Evolutionary conservation across 441 rosid species (phyloP).

Genomic region (Monsonia emarginata): DNA sequence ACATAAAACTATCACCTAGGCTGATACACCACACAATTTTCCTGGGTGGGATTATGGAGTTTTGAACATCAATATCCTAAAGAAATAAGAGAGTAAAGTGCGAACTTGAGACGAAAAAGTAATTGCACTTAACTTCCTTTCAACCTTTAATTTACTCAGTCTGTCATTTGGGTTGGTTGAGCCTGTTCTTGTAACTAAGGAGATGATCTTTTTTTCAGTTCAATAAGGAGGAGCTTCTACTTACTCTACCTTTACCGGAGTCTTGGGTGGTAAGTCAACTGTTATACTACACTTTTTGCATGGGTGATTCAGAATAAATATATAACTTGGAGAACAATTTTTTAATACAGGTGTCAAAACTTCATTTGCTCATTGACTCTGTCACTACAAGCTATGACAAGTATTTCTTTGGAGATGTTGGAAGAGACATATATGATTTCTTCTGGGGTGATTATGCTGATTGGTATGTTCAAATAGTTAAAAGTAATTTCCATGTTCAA

Average conservation of each 20-base stretch:
- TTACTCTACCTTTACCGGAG: conserved; percentile 61
- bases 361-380: conserved; percentile 66
- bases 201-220: conserved; percentile 35
- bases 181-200: conserved; percentile 12
- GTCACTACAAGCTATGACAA: conserved; percentile 79
- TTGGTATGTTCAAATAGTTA: conserved; percentile 41
- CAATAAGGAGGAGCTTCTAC: conserved; percentile 50
- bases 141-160: neutral
- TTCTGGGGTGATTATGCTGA: conserved; percentile 97
- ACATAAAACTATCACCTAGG: neutral
- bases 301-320: neutral
- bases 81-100: neutral
- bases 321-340: neutral
- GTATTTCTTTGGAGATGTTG: conserved; percentile 81
- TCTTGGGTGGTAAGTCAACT: conserved; percentile 77
- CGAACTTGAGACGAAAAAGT: neutral
- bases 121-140: too few species aligned
- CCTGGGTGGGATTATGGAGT: neutral
- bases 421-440: conserved; percentile 87
- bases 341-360: conserved; percentile 62
- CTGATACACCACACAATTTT: neutral
- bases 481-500: neutral
- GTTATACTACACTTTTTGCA: conserved; percentile 1
- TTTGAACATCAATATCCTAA: neutral
- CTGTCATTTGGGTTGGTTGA: neutral